phyloP scores from a whole-genome alignment of 2,329 filamentous ascomycete species.

The Metarhizium robertsii region DNA sequence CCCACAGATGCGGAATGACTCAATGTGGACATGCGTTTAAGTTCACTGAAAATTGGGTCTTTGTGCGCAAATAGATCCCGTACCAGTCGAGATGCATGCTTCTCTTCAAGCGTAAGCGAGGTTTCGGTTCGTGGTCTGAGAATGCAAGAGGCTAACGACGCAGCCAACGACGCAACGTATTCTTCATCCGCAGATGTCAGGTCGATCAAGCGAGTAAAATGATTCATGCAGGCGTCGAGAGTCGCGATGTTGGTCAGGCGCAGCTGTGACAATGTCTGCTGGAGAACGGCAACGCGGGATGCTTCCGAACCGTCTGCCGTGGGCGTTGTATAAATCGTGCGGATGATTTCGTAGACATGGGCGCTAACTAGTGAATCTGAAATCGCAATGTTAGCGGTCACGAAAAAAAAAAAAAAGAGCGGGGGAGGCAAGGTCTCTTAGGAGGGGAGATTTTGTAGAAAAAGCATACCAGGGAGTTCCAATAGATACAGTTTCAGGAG shows the following conservation, averaged over 20 bases:
- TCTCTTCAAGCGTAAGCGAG: constrained; percentile 90
- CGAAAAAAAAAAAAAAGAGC: background rate
- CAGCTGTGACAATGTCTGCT: constrained; percentile 90
- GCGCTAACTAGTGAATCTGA: constrained; percentile 95
- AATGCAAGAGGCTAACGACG: constrained; percentile 71
- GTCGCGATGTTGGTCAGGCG: constrained; percentile 96
- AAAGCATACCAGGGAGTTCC: constrained; percentile 72
- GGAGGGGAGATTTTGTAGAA: background rate
- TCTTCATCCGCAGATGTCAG: constrained; percentile 90
- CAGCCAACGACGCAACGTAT: constrained; percentile 68
- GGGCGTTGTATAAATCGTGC: constrained; percentile 87
- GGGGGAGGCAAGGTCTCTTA: background rate
- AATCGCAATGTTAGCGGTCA: constrained; percentile 14
- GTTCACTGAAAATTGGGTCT: constrained; percentile 86
- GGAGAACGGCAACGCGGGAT: constrained; percentile 78
- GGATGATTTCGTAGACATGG: constrained; percentile 97
- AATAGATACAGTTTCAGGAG: constrained; percentile 89
- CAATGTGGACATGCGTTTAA: constrained; percentile 78
- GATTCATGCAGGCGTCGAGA: constrained; percentile 95
- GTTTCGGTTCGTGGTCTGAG: constrained; percentile 81
- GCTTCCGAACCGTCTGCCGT: constrained; percentile 67
- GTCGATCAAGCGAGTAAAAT: constrained; percentile 94
- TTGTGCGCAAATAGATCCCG: constrained; percentile 91
- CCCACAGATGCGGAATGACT: constrained; percentile 51
- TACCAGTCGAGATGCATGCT: constrained; percentile 81